A percentile compares a stretch with the other conserved stretches of the same genome.
phyloP scores from a whole-genome alignment of 306 rosid genomes.

The Luffa aegyptiaca region DNA sequence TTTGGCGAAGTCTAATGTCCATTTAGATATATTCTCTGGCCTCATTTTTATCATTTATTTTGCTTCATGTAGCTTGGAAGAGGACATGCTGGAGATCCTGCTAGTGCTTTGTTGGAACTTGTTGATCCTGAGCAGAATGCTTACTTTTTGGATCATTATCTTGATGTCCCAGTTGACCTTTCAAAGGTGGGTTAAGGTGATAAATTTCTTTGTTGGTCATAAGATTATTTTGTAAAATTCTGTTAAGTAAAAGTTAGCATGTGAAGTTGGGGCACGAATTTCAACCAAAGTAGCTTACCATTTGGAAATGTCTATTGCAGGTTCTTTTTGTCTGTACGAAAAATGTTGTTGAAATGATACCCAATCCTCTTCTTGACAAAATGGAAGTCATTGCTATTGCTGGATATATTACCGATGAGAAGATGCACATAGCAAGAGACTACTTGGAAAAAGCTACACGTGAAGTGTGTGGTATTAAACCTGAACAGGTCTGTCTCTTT shows the following conservation, averaged over 20 bases:
- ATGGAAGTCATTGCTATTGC: constrained; percentile 96
- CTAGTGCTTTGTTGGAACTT: constrained; percentile 98
- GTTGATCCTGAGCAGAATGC: constrained; percentile 99
- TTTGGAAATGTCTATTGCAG: constrained; percentile 38
- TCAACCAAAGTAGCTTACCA: neutral
- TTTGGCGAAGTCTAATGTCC: neutral
- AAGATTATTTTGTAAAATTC: neutral
- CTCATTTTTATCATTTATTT: neutral
- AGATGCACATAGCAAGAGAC: constrained; percentile 96
- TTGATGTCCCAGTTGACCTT: constrained; percentile 94
- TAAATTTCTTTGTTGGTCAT: neutral
- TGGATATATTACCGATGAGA: constrained; percentile 95
- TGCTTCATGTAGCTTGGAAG: constrained; percentile 69
- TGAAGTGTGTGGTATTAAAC: constrained; percentile 83
- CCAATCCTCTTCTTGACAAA: constrained; percentile 86
- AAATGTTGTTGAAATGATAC: constrained; percentile 84
- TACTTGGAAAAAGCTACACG: constrained; percentile 92
- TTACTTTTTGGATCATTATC: constrained; percentile 94
- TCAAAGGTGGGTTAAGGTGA: constrained; percentile 61
- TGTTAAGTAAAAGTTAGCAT: neutral
- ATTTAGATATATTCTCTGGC: neutral
- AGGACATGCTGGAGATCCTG: constrained; percentile 97
- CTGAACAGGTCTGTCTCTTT: constrained; percentile 54
- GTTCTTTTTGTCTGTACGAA: constrained; percentile 99
- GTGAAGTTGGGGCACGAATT: neutral